phyloP scores from a whole-genome alignment of 345 rosid species.

The Hypericum perforatum region DNA sequence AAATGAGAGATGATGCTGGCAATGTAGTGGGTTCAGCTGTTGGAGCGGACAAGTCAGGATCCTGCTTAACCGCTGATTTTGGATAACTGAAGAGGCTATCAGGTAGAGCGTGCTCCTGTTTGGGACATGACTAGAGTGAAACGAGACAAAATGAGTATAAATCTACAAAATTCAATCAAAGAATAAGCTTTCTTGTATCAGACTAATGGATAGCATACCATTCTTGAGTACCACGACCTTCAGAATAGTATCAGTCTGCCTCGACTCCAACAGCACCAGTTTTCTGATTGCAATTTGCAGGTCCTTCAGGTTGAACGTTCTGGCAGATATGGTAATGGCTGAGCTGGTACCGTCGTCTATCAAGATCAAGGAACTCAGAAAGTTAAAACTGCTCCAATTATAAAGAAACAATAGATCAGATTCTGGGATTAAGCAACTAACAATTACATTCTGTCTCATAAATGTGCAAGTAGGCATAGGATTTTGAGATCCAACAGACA shows the following conservation, averaged over 20 bases:
- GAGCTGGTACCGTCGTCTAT: constrained; percentile 29
- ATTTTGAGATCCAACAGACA: constrained; percentile 57
- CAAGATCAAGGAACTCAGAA: constrained; percentile 10
- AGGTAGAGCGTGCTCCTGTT: constrained; percentile 43
- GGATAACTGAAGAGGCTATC: constrained; percentile 48
- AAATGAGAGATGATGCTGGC: constrained; percentile 24
- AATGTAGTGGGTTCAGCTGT: constrained; percentile 20
- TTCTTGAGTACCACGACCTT: constrained; percentile 17
- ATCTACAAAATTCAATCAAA: neutral
- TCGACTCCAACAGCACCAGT: constrained; percentile 10
- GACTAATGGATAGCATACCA: constrained; percentile 14
- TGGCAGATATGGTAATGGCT: constrained; percentile 18
- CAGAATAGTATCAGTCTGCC: constrained; percentile 16
- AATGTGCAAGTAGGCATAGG: constrained; percentile 25
- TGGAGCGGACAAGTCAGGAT: constrained; percentile 10
- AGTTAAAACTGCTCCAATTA: constrained; percentile 5
- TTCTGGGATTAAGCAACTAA: constrained; percentile 11
- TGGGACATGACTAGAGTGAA: constrained; percentile 22
- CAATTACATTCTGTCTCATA: constrained; percentile 45
- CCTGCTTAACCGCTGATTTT: constrained; percentile 26
- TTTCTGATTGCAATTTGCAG: constrained; percentile 11
- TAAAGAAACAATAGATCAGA: neutral
- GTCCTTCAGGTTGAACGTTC: constrained; percentile 30
- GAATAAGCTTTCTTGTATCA: constrained; percentile 12
- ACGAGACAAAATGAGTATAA: constrained; percentile 5